Evolutionary conservation across 768 basidiomycete species (phyloP).

Genomic region (Suillus subluteus): DNA sequence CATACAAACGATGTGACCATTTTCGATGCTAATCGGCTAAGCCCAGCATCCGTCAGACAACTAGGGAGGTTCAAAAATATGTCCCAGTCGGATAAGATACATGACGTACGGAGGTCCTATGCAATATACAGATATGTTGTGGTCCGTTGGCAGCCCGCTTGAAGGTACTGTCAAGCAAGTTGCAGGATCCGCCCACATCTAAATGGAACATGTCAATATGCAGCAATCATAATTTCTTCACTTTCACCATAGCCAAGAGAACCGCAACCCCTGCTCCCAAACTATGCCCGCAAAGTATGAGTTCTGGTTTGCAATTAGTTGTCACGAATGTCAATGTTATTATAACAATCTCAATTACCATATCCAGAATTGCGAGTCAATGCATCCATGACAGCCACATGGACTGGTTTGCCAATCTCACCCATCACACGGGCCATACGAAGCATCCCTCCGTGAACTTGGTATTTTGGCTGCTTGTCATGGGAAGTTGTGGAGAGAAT

Average conservation of each 20-base stretch:
- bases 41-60: constrained; percentile 61
- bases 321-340: background rate
- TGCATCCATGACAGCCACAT: constrained; percentile 72
- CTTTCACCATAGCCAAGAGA: constrained; percentile 68
- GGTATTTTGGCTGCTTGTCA: constrained; percentile 42
- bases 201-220: constrained; percentile 7
- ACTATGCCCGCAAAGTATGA: constrained; percentile 83
- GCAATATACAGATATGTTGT: constrained; percentile 74
- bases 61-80: constrained; percentile 35
- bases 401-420: constrained; percentile 72
- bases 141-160: constrained; percentile 69
- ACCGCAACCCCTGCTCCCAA: constrained; percentile 83
- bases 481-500: constrained; percentile 20
- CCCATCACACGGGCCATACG: constrained; percentile 84
- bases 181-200: constrained; percentile 88
- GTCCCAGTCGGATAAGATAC: background rate
- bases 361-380: constrained; percentile 70
- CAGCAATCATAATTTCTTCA: background rate
- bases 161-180: constrained; percentile 71
- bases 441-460: constrained; percentile 83
- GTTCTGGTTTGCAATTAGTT: constrained; percentile 43
- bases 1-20: constrained; percentile 81
- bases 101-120: constrained; percentile 75
- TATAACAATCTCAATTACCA: constrained; percentile 41
- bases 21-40: constrained; percentile 60